Conservation (phyloP, 148 eudicot species). For the Arctostaphylos glauca region DNA sequence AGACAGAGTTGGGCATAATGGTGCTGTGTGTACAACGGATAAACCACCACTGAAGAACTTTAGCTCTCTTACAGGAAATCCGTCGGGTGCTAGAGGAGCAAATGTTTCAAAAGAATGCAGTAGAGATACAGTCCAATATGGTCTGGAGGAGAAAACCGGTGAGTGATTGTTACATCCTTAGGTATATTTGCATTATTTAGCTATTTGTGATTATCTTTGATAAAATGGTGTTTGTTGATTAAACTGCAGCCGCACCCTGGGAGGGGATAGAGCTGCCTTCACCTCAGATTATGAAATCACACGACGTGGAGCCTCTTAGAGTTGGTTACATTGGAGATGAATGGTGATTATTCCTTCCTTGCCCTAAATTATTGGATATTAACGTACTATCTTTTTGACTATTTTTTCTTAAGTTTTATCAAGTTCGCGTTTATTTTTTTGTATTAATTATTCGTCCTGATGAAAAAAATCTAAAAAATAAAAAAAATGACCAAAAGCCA, state of each 20-base stretch:
- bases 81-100: conserved; percentile 19
- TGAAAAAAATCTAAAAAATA: too few relatives aligned
- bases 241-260: conserved; percentile 69
- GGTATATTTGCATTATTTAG: background rate
- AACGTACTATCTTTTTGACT: too few relatives aligned
- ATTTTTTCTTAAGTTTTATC: too few relatives aligned
- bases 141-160: conserved; percentile 56
- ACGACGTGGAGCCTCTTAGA: conserved; percentile 20
- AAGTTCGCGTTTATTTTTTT: too few relatives aligned
- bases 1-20: conserved; percentile 26
- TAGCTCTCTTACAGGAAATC: conserved; percentile 16
- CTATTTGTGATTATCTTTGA: background rate
- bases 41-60: conserved; percentile 18
- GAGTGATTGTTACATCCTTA: conserved; percentile 17
- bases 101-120: conserved; percentile 22
- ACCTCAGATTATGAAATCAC: conserved; percentile 26
- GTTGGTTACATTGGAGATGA: conserved; percentile 85
- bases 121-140: conserved; percentile 29
- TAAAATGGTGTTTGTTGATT: background rate
- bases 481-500: too few relatives aligned
- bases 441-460: too few relatives aligned
- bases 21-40: conserved; percentile 28
- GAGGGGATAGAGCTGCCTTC: conserved; percentile 42
- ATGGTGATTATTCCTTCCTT: conserved; percentile 47
- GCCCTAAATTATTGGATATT: too few relatives aligned